Evolutionary conservation across 2,329 filamentous ascomycete species (phyloP).

Genomic region (Capronia epimyces): DNA sequence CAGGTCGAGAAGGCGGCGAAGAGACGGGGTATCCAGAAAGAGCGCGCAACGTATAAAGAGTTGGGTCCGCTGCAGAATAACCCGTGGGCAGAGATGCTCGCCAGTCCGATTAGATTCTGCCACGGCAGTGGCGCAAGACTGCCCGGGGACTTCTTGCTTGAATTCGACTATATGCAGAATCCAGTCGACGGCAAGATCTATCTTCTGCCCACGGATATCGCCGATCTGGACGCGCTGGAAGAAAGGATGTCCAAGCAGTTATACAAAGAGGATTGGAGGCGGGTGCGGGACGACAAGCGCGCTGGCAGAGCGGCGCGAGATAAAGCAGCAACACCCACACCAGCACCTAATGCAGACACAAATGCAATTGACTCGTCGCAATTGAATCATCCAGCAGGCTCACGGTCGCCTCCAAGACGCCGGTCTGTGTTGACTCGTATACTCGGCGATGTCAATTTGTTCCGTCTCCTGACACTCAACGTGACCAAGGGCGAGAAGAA

Average conservation of each 20-base stretch:
- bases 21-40: slow-evolving; percentile 8
- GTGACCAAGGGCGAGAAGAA: slow-evolving; percentile 3
- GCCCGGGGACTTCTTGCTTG: slow-evolving; percentile 17
- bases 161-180: slow-evolving; percentile 17
- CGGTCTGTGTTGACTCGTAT: slow-evolving; percentile 8
- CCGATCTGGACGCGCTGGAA: slow-evolving; percentile 22
- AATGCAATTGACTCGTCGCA: neutral
- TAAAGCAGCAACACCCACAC: neutral
- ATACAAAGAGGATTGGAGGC: slow-evolving; percentile 4
- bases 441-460: slow-evolving; percentile 12
- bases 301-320: neutral
- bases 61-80: slow-evolving; percentile 21
- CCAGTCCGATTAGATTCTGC: slow-evolving; percentile 20
- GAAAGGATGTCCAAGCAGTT: slow-evolving; percentile 6
- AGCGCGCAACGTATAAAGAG: slow-evolving; percentile 13
- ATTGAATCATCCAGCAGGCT: neutral
- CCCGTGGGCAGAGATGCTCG: slow-evolving; percentile 27
- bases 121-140: slow-evolving; percentile 21
- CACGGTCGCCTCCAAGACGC: neutral
- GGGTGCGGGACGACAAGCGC: neutral
- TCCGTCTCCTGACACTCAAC: slow-evolving; percentile 7
- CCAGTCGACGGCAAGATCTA: slow-evolving; percentile 18
- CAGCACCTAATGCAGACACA: neutral
- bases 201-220: slow-evolving; percentile 20
- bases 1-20: slow-evolving; percentile 6